Percentiles rank a stretch among this genome's conserved stretches.
Conservation (phyloP, 1,284 basidiomycete species). For the Caloboletus firmus region DNA sequence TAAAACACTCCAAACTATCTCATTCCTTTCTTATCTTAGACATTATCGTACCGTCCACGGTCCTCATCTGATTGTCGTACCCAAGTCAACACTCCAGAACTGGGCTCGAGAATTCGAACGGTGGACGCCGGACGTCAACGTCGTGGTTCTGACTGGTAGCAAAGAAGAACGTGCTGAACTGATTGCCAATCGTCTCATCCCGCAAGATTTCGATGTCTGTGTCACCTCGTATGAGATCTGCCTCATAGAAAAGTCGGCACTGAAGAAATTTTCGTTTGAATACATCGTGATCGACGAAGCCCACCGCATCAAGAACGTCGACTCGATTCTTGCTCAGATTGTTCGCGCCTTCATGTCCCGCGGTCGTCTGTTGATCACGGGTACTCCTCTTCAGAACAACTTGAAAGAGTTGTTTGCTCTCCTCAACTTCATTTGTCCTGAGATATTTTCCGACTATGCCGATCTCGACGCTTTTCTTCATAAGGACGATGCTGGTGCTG, state of each 20-base stretch:
- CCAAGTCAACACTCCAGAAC: slow-evolving; percentile 97
- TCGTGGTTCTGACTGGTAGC: slow-evolving; percentile 80
- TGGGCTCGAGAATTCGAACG: slow-evolving; percentile 92
- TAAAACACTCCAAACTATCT: slow-evolving; percentile 97
- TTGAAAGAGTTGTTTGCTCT: slow-evolving; percentile 96
- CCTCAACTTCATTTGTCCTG: slow-evolving; percentile 91
- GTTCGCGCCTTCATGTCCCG: slow-evolving; percentile 90
- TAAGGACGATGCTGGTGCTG: slow-evolving; percentile 73
- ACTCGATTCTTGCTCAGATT: slow-evolving; percentile 95
- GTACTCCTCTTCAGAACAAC: slow-evolving; percentile 97
- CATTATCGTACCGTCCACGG: slow-evolving; percentile 78
- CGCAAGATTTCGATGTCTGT: slow-evolving; percentile 91
- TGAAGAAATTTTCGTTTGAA: slow-evolving; percentile 96
- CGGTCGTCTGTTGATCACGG: slow-evolving; percentile 92
- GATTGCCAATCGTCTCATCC: slow-evolving; percentile 77
- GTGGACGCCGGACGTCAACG: slow-evolving; percentile 91
- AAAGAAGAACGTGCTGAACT: slow-evolving; percentile 89
- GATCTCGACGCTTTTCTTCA: slow-evolving; percentile 77
- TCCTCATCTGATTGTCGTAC: slow-evolving; percentile 94
- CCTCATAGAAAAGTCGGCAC: slow-evolving; percentile 87
- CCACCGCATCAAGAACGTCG: slow-evolving; percentile 99
- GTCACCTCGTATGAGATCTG: slow-evolving; percentile 99
- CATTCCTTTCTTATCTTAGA: slow-evolving; percentile 94
- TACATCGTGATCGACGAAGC: slow-evolving; percentile 99
- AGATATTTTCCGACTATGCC: slow-evolving; percentile 75